Conservation (phyloP, 805 yeast species). For the Saturnispora dispora region DNA sequence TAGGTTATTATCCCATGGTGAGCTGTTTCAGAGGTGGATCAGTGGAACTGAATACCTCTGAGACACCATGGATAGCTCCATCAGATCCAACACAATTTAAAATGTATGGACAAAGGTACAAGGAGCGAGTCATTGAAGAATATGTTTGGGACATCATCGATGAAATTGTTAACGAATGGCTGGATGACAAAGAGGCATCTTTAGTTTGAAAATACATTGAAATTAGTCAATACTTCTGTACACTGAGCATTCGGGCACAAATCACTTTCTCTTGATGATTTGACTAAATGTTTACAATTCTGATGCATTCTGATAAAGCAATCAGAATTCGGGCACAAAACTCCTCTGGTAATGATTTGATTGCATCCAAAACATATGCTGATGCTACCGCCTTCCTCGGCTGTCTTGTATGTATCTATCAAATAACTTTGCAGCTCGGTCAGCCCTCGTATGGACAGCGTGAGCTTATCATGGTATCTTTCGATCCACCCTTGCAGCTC, state of each 20-base stretch:
- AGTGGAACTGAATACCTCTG: constrained; percentile 63
- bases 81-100: constrained; percentile 27
- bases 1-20: constrained; percentile 89
- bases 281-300: constrained; percentile 36
- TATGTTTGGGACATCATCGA: constrained; percentile 77
- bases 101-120: constrained; percentile 51
- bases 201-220: not conserved
- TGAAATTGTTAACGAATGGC: constrained; percentile 59
- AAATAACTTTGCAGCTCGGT: constrained; percentile 41
- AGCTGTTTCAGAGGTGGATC: constrained; percentile 75
- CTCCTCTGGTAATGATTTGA: constrained; percentile 46
- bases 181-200: constrained; percentile 29
- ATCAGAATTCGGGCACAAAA: constrained; percentile 27
- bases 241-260: constrained; percentile 25
- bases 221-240: not conserved
- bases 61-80: constrained; percentile 45
- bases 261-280: constrained; percentile 23
- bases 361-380: constrained; percentile 42
- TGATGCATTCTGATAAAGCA: constrained; percentile 40
- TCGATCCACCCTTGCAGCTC: constrained; percentile 49
- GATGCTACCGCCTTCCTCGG: constrained; percentile 30
- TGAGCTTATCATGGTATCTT: constrained; percentile 27
- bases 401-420: constrained; percentile 34
- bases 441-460: constrained; percentile 33
- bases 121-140: constrained; percentile 69